Conservation (phyloP, 345 rosid species). For the Triadica sebifera region DNA sequence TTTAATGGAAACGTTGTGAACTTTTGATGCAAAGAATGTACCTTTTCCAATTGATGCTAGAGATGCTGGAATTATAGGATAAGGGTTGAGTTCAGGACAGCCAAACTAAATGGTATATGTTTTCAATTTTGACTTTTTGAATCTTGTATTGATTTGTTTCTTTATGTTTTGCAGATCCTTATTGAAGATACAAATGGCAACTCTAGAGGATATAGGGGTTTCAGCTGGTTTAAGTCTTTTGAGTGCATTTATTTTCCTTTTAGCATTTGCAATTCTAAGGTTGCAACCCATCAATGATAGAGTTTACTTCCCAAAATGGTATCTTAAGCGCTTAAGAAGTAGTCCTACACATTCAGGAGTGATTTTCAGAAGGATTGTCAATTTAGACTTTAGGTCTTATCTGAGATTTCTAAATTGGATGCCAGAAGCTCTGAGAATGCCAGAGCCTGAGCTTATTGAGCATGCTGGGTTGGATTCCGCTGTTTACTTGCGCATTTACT, state of each 20-base stretch:
- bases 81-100: neutral
- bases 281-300: slow-evolving; percentile 94
- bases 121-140: neutral
- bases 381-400: slow-evolving; percentile 67
- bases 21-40: neutral
- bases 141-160: neutral
- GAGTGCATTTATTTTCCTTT: slow-evolving; percentile 65
- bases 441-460: slow-evolving; percentile 90
- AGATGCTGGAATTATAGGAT: neutral
- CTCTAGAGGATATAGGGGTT: slow-evolving; percentile 75
- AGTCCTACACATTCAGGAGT: slow-evolving; percentile 65
- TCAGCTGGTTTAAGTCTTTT: slow-evolving; percentile 73
- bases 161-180: slow-evolving; percentile 7
- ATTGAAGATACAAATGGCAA: slow-evolving; percentile 56
- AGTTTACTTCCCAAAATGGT: slow-evolving; percentile 97
- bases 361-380: slow-evolving; percentile 55
- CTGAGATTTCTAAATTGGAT: slow-evolving; percentile 82
- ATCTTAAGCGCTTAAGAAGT: slow-evolving; percentile 71
- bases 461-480: slow-evolving; percentile 98
- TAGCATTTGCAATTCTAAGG: slow-evolving; percentile 79
- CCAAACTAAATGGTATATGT: neutral
- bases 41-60: neutral
- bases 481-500: slow-evolving; percentile 86
- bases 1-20: neutral
- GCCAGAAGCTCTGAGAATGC: slow-evolving; percentile 91